Percentiles rank a stretch among this genome's conserved stretches.
Evolutionary conservation across 2,329 filamentous ascomycete genomes (phyloP).

Genomic region (Tolypocladium paradoxum): DNA sequence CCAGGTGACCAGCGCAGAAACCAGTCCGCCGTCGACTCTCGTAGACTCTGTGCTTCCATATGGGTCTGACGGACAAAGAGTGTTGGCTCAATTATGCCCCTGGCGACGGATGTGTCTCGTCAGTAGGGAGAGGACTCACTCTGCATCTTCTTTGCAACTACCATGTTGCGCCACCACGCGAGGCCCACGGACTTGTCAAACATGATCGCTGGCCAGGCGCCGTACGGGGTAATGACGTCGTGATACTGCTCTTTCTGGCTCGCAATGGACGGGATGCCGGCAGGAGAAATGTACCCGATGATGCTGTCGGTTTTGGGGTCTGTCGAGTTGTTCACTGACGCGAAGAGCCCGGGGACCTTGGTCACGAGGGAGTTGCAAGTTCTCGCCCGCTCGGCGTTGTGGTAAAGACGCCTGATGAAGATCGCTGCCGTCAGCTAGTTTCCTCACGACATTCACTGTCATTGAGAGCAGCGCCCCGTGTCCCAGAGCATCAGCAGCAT

Average conservation of each 20-base stretch:
- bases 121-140: conserved; percentile 14
- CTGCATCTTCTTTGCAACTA: conserved; percentile 30
- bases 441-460: neutral
- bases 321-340: conserved; percentile 31
- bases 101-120: neutral
- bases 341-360: conserved; percentile 26
- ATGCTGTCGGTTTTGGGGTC: conserved; percentile 23
- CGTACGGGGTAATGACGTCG: conserved; percentile 30
- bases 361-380: conserved; percentile 30
- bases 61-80: conserved; percentile 14
- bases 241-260: conserved; percentile 28
- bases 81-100: neutral
- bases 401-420: conserved; percentile 19
- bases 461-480: no score
- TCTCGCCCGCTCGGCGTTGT: conserved; percentile 27
- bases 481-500: neutral
- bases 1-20: conserved; percentile 30
- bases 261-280: conserved; percentile 28
- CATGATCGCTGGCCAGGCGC: conserved; percentile 24
- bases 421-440: neutral
- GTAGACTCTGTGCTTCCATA: conserved; percentile 31
- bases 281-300: conserved; percentile 28
- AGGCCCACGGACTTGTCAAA: conserved; percentile 26
- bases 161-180: conserved; percentile 33
- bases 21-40: conserved; percentile 24